Conservation (phyloP, 1,284 basidiomycete genomes). For the Stygiomarasmius scandens region DNA sequence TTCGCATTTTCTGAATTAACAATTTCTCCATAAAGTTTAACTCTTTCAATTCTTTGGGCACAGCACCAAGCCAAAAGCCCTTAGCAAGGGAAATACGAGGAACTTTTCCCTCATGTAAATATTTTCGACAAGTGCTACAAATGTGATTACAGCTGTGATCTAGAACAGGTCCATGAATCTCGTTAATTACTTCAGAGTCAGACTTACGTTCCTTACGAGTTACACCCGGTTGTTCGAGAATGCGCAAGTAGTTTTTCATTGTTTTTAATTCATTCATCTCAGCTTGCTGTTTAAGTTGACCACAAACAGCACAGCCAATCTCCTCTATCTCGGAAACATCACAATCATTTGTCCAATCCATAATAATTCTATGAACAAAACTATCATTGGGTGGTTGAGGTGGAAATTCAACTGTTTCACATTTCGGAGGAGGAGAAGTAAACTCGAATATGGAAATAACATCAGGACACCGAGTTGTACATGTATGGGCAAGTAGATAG, state of each 20-base stretch:
- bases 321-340: background rate
- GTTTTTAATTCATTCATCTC: background rate
- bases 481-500: too few relatives aligned
- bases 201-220: background rate
- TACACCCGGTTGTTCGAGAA: background rate
- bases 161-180: background rate
- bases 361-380: background rate
- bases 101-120: constrained; percentile 23
- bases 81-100: constrained; percentile 33
- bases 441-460: too few relatives aligned
- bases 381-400: background rate
- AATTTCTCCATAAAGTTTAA: constrained; percentile 35
- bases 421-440: too few relatives aligned
- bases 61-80: constrained; percentile 40
- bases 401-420: background rate
- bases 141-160: constrained; percentile 20
- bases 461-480: too few relatives aligned
- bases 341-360: background rate
- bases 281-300: background rate
- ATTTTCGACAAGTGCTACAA: constrained; percentile 18
- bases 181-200: too few relatives aligned
- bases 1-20: constrained; percentile 31
- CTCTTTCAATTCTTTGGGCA: constrained; percentile 29
- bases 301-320: background rate
- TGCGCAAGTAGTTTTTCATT: background rate